These are phyloP conservation scores for Mycena haematopus DNA, from an alignment of 768 basidiomycete species.

Conservation along the genomic window DNA sequence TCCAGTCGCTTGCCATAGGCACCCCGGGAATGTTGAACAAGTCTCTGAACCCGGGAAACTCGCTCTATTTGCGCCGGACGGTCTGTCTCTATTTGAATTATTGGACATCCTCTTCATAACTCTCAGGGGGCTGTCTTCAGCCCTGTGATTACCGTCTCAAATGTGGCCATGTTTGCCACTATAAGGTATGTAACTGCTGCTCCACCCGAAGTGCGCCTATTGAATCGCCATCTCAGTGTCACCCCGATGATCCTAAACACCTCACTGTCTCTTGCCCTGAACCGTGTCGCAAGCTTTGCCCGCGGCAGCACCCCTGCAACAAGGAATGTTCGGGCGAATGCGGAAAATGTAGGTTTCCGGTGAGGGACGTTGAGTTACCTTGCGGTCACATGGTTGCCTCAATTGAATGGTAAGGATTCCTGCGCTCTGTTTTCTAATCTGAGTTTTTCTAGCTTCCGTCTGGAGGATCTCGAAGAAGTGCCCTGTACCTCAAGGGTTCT, in stretches of 20 bases:
- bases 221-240: slow-evolving; percentile 50
- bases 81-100: slow-evolving; percentile 37
- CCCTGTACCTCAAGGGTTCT: slow-evolving; percentile 49
- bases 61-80: slow-evolving; percentile 59
- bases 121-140: slow-evolving; percentile 65
- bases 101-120: not conserved
- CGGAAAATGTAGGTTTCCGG: slow-evolving; percentile 56
- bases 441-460: slow-evolving; percentile 43
- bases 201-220: not conserved
- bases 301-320: slow-evolving; percentile 62
- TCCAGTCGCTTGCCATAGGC: slow-evolving; percentile 63
- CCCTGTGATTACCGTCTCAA: slow-evolving; percentile 57
- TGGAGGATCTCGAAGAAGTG: slow-evolving; percentile 52
- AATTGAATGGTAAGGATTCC: slow-evolving; percentile 56
- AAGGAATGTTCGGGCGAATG: slow-evolving; percentile 59
- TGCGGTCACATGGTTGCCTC: slow-evolving; percentile 58
- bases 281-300: slow-evolving; percentile 58
- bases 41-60: slow-evolving; percentile 61
- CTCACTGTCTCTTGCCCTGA: slow-evolving; percentile 52
- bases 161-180: slow-evolving; percentile 73
- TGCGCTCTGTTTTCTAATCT: not conserved
- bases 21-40: slow-evolving; percentile 49
- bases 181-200: slow-evolving; percentile 48
- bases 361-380: slow-evolving; percentile 54
- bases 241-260: slow-evolving; percentile 65